These are phyloP conservation scores for Ogataea degrootiae DNA, from an alignment of 805 yeast genomes.

Conservation along the genomic window DNA sequence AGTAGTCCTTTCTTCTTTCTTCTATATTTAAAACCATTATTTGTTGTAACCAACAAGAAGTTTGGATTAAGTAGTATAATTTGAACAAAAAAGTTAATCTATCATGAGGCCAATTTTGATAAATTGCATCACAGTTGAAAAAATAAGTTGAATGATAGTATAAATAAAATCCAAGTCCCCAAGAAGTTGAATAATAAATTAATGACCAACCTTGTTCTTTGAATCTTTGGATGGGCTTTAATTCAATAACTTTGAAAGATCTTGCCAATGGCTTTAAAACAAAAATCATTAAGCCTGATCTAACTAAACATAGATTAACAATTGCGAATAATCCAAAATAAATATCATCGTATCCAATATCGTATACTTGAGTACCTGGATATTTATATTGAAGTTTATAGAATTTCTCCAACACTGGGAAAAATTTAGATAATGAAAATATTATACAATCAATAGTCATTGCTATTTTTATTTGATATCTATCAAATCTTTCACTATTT, in stretches of 20 bases:
- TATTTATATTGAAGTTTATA: conserved; percentile 36
- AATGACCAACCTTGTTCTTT: conserved; percentile 85
- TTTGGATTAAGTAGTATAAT: conserved; percentile 63
- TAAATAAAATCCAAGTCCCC: conserved; percentile 52
- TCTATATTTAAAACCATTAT: conserved; percentile 73
- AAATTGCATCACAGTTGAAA: conserved; percentile 52
- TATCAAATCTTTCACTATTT: conserved; percentile 14
- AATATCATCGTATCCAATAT: conserved; percentile 50
- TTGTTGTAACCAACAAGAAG: conserved; percentile 81
- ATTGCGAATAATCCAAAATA: conserved; percentile 53
- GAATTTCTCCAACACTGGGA: conserved; percentile 32
- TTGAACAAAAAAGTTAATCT: conserved; percentile 50
- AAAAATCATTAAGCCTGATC: conserved; percentile 58
- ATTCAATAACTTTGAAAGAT: conserved; percentile 38
- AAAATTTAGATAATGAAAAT: conserved; percentile 12
- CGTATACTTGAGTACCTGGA: conserved; percentile 35
- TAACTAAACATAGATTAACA: conserved; percentile 49
- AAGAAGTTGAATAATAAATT: conserved; percentile 53
- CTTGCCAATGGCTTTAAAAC: conserved; percentile 55
- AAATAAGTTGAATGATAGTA: conserved; percentile 57
- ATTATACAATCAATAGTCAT: conserved; percentile 13
- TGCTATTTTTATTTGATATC: conserved; percentile 16
- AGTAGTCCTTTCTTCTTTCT: conserved; percentile 72
- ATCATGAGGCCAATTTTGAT: conserved; percentile 72
- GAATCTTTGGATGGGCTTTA: conserved; percentile 59